Conservation (phyloP, 1,139 yeast species). For the Yamadazyma trypodendri region DNA sequence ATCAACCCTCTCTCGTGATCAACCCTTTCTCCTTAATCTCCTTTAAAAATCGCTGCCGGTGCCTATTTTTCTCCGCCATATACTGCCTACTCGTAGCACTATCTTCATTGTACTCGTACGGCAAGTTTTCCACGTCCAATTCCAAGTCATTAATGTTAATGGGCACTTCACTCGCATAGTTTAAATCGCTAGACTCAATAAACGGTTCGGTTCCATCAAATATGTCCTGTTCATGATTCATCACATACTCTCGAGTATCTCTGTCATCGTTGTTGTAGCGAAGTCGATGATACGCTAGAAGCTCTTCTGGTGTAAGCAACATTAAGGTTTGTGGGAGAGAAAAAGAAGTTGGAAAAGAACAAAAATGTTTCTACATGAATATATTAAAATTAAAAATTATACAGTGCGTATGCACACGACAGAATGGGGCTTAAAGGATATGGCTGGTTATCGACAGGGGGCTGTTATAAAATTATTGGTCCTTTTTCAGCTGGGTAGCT, state of each 20-base stretch:
- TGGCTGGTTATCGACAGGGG: neutral
- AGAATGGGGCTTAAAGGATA: too few relatives aligned
- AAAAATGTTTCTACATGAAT: too few relatives aligned
- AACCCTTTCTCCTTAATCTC: constrained; percentile 26
- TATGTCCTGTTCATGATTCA: constrained; percentile 9
- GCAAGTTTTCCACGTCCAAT: constrained; percentile 13
- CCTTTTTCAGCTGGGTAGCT: constrained; percentile 1
- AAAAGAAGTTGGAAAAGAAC: too few relatives aligned
- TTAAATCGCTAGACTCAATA: neutral
- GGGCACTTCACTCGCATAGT: neutral
- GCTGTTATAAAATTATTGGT: constrained; percentile 1
- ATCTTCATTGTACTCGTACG: constrained; percentile 6
- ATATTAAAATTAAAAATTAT: too few relatives aligned
- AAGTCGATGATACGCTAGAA: constrained; percentile 12
- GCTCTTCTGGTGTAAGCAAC: constrained; percentile 11
- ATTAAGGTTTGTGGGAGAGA: constrained; percentile 3
- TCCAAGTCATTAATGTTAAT: constrained; percentile 9
- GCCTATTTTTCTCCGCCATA: constrained; percentile 19
- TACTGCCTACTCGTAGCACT: constrained; percentile 10
- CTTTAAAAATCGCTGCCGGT: constrained; percentile 21
- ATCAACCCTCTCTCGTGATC: too few relatives aligned
- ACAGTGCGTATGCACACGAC: too few relatives aligned
- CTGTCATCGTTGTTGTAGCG: constrained; percentile 6
- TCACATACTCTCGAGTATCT: constrained; percentile 10
- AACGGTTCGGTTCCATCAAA: constrained; percentile 6